Evolutionary conservation across 495 filamentous ascomycete species (phyloP).

Genomic region (Aspergillus biplanus): DNA sequence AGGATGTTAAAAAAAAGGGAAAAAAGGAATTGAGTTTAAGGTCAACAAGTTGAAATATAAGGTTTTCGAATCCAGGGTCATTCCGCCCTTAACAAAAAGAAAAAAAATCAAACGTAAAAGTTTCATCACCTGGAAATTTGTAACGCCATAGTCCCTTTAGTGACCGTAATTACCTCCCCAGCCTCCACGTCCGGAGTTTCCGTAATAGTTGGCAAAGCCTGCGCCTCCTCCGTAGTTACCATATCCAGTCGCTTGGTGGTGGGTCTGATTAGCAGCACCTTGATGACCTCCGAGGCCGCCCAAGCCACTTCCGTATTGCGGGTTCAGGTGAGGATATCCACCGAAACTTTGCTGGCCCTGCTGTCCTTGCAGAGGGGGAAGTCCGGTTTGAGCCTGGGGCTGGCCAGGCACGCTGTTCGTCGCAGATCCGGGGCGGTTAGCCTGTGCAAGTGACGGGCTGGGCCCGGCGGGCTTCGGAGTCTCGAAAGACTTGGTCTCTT

Average conservation of each 20-base stretch:
- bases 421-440: constrained; percentile 81
- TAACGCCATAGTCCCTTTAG: constrained; percentile 43
- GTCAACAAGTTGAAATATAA: constrained; percentile 26
- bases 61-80: constrained; percentile 29
- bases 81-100: constrained; percentile 26
- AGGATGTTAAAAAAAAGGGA: background rate
- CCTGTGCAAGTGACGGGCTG: constrained; percentile 81
- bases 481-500: constrained; percentile 79
- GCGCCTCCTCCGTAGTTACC: constrained; percentile 54
- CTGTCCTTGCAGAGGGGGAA: constrained; percentile 77
- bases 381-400: constrained; percentile 56
- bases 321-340: constrained; percentile 76
- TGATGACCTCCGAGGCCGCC: constrained; percentile 71
- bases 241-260: constrained; percentile 60
- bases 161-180: constrained; percentile 74
- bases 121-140: constrained; percentile 39
- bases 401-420: constrained; percentile 73
- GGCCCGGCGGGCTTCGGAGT: constrained; percentile 77
- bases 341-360: constrained; percentile 70
- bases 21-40: constrained; percentile 14
- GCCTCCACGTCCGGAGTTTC: constrained; percentile 57
- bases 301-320: constrained; percentile 70
- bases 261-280: constrained; percentile 58
- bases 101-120: constrained; percentile 30
- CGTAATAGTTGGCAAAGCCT: constrained; percentile 60